Percentiles rank a stretch among this genome's conserved stretches.
Conservation (phyloP, 2,329 filamentous ascomycete genomes). For the Beauveria brongniartii region DNA sequence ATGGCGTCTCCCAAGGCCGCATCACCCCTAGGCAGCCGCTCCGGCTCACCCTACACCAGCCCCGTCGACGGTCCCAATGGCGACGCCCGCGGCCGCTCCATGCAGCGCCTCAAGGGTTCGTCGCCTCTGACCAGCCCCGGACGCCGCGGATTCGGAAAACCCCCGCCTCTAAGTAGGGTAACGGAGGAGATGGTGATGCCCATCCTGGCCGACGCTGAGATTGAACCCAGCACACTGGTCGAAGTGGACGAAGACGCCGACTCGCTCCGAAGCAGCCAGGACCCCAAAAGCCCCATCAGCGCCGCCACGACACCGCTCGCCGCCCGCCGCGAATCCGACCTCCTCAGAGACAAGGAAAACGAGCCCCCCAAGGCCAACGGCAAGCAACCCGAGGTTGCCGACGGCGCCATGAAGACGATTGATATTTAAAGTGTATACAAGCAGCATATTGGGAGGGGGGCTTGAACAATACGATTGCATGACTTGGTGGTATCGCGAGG, state of each 20-base stretch:
- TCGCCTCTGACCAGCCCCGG: constrained; percentile 58
- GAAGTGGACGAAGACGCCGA: constrained; percentile 52
- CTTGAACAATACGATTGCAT: constrained; percentile 11
- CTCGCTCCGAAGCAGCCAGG: constrained; percentile 40
- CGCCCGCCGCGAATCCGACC: constrained; percentile 25
- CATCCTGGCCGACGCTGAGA: constrained; percentile 28
- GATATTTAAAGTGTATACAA: constrained; percentile 39
- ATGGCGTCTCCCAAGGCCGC: constrained; percentile 33
- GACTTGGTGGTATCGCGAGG: constrained; percentile 3
- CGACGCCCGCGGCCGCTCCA: constrained; percentile 60
- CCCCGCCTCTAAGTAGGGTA: constrained; percentile 66
- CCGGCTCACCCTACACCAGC: constrained; percentile 56
- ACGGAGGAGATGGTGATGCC: constrained; percentile 54
- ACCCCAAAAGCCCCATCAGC: constrained; percentile 24
- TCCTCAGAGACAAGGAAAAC: constrained; percentile 32
- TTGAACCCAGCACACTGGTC: constrained; percentile 43
- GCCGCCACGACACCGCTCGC: constrained; percentile 20
- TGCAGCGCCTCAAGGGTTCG: constrained; percentile 59
- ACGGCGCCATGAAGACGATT: constrained; percentile 53
- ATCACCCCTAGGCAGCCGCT: constrained; percentile 40
- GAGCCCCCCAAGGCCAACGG: constrained; percentile 32
- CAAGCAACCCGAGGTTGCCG: constrained; percentile 35
- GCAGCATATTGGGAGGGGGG: constrained; percentile 9
- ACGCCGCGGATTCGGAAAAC: constrained; percentile 56
- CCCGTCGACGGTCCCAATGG: constrained; percentile 59